Conservation (phyloP, 805 yeast species). For the Tetrapisispora taiwanensis region DNA sequence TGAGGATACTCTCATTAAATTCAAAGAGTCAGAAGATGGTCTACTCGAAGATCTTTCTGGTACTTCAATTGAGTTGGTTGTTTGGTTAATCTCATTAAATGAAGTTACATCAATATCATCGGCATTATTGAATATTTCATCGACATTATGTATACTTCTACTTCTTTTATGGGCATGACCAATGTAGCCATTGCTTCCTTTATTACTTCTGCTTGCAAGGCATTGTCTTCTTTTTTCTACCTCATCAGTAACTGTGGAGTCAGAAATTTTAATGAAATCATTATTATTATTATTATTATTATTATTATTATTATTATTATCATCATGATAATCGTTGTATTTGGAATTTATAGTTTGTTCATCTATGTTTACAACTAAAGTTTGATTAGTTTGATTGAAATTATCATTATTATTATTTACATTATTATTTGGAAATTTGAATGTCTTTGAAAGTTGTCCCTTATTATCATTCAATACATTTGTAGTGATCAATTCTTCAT, state of each 20-base stretch:
- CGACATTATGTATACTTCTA: constrained; percentile 20
- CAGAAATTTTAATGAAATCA: constrained; percentile 15
- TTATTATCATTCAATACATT: not conserved
- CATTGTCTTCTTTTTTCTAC: constrained; percentile 17
- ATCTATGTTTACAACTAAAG: too few relatives aligned
- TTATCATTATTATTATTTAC: not conserved
- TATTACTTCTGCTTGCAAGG: not conserved
- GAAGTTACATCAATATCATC: not conserved
- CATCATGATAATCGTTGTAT: too few relatives aligned
- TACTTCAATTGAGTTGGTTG: not conserved
- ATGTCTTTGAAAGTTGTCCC: constrained; percentile 1
- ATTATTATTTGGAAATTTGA: constrained; percentile 15
- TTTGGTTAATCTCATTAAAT: too few relatives aligned
- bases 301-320: not conserved
- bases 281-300: not conserved
- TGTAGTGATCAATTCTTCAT: not conserved
- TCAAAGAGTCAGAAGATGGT: not conserved
- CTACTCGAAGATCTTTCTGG: constrained; percentile 19
- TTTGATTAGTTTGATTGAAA: too few relatives aligned
- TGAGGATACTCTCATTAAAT: too few relatives aligned
- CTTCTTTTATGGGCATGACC: constrained; percentile 25
- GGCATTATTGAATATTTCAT: constrained; percentile 4
- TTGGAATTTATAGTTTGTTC: too few relatives aligned
- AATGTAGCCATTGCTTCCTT: not conserved
- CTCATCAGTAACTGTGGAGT: constrained; percentile 5